Evolutionary conservation across 768 basidiomycete species (phyloP), one percentile per base, ranked within the genome.

Genomic region (Tricholomella constricta): DNA sequence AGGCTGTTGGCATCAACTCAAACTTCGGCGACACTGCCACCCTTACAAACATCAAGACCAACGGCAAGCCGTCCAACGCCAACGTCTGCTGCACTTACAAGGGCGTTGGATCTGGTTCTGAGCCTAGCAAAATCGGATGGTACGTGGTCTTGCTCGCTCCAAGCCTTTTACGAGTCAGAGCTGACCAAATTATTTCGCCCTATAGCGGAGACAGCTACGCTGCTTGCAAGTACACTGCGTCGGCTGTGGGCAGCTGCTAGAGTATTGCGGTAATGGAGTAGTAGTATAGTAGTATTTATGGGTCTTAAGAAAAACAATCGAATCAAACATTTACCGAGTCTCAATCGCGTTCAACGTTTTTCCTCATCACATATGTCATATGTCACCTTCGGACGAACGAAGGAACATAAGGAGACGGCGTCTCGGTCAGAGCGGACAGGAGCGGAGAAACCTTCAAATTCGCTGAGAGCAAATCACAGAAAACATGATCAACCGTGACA

Each of bases 1-100:
- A 59, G 27, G 65, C 55, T 45, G 62, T 66, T 6, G 66, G 66
- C 19, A 67, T 67, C 53, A 67, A 67, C 55, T 46, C 61, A 19
- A 67, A 67, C 62, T 67, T 51, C 42, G 66, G 66, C 17, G 66
- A 66, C 51, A 65, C 64, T n/a, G 64, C 62, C n/a, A 58, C 56
- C 9, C 51, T 67, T 6, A 56, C 61, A 20, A 59, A 57, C 34
- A 44, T 67, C 51, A 65, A 58, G 43, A 67, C 64, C 34, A 62
- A 48, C 32, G 62, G 66, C 43, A 62, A 67, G 49, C 66, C 66
- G 35, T 64, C 61, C 11, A 48, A 12, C 22, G 32, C 61, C 1
- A 65, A 64, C 29, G 64, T 65, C 22, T 67, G 66, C 54, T 67
- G 66, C 52, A 62, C 66, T 5, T 67, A 67, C 51, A 48, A 25